Evolutionary conservation across 108 stramenopile genomes (phyloP), one percentile per base, ranked within the genome.

Genomic region (Cyclotella atomus): DNA sequence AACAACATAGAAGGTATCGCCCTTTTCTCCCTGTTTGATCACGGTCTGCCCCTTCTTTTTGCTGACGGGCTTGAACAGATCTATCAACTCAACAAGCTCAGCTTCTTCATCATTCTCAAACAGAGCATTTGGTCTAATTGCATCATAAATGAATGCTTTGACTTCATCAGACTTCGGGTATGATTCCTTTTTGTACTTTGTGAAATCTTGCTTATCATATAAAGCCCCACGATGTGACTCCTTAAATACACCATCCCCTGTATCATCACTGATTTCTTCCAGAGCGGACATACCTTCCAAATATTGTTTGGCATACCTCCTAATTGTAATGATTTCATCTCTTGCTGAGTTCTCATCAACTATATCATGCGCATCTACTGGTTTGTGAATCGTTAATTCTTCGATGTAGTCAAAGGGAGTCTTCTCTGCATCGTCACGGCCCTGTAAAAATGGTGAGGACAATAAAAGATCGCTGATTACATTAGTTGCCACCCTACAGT

Each of bases 1-100:
- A 24, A 95, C 73, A 10, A 93, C 79, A 68, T 88, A 95, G 33
- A 95, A 95, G 35, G 84, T 81, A 70, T 89, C 88, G n/a, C 89
- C 95, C 17, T 74, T 52, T 47, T 93, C 92, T 9, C 92, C 95
- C 71, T 92, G 89, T 30, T 84, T 77, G 44, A 93, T 84, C 41
- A 93, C 73, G 23, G 27, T 56, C 3, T 87, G 66, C 16, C 84
- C 88, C 5, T 60, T 66, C 24, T 23, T 30, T 35, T 82, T 73
- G 4, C 68, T 23, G 0, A 41, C 61, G 0, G 64, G 70, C 76
- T 91, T 88, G 43, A 95, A 90, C 15, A 89, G 84, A 77, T 92
- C 88, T 59, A 95, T 75, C 34, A 95, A 52, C 16, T 88, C 86
- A 25, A 70, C 25, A 9, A 92, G 63, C 52, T 92, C 91, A 17